Conservation (phyloP, 2,329 filamentous ascomycete species). For the Stagonosporopsis cucurbitacearum region DNA sequence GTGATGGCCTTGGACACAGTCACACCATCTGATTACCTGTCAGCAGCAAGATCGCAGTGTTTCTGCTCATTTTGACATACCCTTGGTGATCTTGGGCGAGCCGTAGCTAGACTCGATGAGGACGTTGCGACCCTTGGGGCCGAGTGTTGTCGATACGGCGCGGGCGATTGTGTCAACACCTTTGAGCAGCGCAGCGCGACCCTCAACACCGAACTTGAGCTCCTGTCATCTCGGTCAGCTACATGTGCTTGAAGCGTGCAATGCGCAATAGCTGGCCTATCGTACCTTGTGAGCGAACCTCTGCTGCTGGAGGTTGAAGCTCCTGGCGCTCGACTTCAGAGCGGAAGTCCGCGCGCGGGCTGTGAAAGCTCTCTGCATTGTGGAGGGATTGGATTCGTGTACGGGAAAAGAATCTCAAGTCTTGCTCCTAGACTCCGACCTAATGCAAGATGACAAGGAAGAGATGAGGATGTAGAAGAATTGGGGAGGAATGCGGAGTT, state of each 20-base stretch:
- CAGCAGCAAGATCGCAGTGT: constrained; percentile 14
- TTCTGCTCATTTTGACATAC: constrained; percentile 56
- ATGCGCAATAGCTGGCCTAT: neutral
- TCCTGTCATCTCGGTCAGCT: constrained; percentile 64
- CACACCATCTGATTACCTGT: constrained; percentile 54
- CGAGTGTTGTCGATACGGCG: constrained; percentile 94
- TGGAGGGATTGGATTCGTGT: constrained; percentile 49
- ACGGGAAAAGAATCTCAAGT: constrained; percentile 33
- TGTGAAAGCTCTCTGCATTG: constrained; percentile 95
- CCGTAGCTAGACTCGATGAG: constrained; percentile 98
- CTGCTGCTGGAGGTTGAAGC: constrained; percentile 82
- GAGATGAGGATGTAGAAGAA: constrained; percentile 29
- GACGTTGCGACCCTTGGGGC: constrained; percentile 98
- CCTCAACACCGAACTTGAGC: constrained; percentile 97
- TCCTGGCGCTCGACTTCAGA: constrained; percentile 68
- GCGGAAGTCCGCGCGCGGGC: constrained; percentile 80
- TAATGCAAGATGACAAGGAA: constrained; percentile 43
- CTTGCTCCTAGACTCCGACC: constrained; percentile 47
- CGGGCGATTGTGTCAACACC: constrained; percentile 97
- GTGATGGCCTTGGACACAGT: constrained; percentile 76
- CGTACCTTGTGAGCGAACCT: constrained; percentile 96
- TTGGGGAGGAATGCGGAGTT: constrained; percentile 31
- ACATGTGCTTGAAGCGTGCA: neutral
- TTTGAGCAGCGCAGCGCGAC: constrained; percentile 82
- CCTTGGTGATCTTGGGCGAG: constrained; percentile 99